Evolutionary conservation across 1,284 basidiomycete genomes (phyloP).

Genomic region (Cystobasidium pallidum): DNA sequence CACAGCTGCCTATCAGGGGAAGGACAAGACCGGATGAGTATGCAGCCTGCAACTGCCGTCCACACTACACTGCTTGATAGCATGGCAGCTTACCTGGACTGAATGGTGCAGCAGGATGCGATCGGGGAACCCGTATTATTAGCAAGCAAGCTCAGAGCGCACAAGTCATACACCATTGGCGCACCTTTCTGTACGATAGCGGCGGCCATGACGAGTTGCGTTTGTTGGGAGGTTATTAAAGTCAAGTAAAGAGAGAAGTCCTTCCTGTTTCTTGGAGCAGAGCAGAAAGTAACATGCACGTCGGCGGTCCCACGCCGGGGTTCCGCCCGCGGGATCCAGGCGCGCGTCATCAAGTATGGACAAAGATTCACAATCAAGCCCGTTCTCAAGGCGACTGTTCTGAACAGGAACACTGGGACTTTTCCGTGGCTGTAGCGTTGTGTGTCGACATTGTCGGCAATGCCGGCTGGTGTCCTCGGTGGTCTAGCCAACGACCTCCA

Average conservation of each 20-base stretch:
- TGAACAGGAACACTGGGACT: no score
- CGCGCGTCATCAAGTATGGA: no score
- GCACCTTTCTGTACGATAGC: slow-evolving; percentile 36
- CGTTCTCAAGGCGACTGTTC: no score
- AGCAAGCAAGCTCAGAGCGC: not conserved
- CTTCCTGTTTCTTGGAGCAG: no score
- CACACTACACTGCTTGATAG: not conserved
- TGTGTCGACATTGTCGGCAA: no score
- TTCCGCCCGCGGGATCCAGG: no score
- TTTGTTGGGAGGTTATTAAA: not conserved
- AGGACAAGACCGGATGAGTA: not conserved
- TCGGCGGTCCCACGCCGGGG: no score
- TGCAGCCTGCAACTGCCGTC: not conserved
- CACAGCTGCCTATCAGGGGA: slow-evolving; percentile 2
- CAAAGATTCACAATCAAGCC: no score
- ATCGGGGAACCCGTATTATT: not conserved
- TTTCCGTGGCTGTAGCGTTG: no score
- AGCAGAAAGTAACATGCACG: no score
- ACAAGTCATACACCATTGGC: not conserved
- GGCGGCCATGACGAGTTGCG: not conserved
- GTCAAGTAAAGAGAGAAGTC: not conserved
- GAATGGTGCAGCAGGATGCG: not conserved
- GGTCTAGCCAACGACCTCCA: no score
- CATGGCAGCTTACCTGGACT: slow-evolving; percentile 15
- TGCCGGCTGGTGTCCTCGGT: no score